Base-by-base conservation (phyloP, 2,329 filamentous ascomycete genomes). In the Curvularia verruculosa region DNA sequence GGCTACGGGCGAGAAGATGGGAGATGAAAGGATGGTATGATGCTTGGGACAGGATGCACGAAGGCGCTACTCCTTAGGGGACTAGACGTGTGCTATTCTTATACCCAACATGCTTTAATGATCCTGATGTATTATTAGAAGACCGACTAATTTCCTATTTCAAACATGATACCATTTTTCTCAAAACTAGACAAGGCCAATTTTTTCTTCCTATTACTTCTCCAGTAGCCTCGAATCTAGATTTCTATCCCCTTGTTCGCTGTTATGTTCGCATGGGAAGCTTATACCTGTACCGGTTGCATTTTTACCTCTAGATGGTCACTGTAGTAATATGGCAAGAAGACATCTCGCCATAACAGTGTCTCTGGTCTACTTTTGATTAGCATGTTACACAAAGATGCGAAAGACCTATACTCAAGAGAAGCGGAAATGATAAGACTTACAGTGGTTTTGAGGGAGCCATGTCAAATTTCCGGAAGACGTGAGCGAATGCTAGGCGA, bases 1-100 rank as follows among this genome's bases (percentile, higher is more conserved):
- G 69, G 54, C 57, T 78, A 46, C 52, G 58, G 43, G 68, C 65
- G 18, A 68, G 70, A 61, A 60, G 76, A 45, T 78, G 75, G 73
- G 65, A 72, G 52, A 78, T 78, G 77, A 74, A 78, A 63, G 76
- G 75, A 1, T 76, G 67, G 60, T 75, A 70, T 24, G 69, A 75
- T 37, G 75, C 68, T 4, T 66, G 40, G 40, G 40, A 44, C 8
- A 28, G 15, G 19, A 3, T 9, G 23, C 21, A 28, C 3, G 40
- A 44, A 23, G 15, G 28, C 12, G 5, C 31, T n/a, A 34, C 13
- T 34, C 13, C 13, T 1, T 4, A 34, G 5, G 12, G 5, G 12
- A 36, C 5, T n/a, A 18, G 34, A 36, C 5, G 34, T 36, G 34
- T 15, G 13, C 15, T 6, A 36, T 15, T 36, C 6, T 18, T 36